Evolutionary conservation across 1,139 yeast species (phyloP), one percentile per base, ranked within the genome.

Genomic region (Candida smagusa): DNA sequence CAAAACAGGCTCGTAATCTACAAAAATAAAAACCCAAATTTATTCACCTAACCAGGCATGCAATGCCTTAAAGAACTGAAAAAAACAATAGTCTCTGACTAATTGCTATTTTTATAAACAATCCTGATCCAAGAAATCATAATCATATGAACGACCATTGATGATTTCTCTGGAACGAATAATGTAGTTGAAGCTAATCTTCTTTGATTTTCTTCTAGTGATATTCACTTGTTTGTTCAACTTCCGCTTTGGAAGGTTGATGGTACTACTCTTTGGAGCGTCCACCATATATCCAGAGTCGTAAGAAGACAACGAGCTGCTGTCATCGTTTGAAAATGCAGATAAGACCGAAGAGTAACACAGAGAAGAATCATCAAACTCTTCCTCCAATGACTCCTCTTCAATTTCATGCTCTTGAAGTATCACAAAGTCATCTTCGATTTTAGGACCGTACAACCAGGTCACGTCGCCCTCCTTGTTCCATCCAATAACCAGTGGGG

Each of bases 361-460:
- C 24, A 33, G 36, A 30, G 36, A 40, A 12, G 34, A 31, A 28
- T 41, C 40, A 30, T 41, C 42, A 13, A 25, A 30, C 7, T 28
- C 31, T 8, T 31, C 37, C 19, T 27, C 33, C 16, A 22, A 31
- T 7, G n/a, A 8, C n/a, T 11, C 30, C 9, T 34, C 33, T 4
- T 27, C 28, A 11, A 34, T 12, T 8, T n/a, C 28, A n/a, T 33
- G 22, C 30, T 25, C 28, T 21, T 19, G 8, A 11, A 16, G 34
- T 28, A 21, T 23, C 22, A 16, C 29, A 16, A 22, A 12, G 24
- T 43, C 50, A 32, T 56, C 25, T 22, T 41, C 49, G 33, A 58
- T 59, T 44, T 64, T 63, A 24, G 76, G 76, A 1, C 75, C 76
- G 43, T 63, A 70, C 41, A 71, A 61, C 75, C 74, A 69, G 9